Base-by-base conservation (phyloP, 768 basidiomycete genomes). In the Boletales sp. region DNA sequence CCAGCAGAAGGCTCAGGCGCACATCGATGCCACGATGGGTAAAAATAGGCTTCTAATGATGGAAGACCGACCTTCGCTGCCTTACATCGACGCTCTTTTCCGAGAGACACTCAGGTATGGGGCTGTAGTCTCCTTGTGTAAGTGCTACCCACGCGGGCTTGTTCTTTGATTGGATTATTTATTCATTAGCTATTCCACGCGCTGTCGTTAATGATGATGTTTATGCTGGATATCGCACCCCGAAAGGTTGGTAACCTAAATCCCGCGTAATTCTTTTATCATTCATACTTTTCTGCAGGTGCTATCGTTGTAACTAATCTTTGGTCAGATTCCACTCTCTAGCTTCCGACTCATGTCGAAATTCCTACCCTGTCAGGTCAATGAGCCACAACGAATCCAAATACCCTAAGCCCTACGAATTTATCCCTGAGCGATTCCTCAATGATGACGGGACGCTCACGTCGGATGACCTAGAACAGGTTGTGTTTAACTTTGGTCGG, bases 201-300 rank as follows among this genome's bases (percentile, higher is more conserved):
- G 46, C 57, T 18, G 45, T 59, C 8, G 72, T 73, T 1, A 52
- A 71, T 19, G 74, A 77, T 31, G 78, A 78, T 30, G 47, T 69
- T 7, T 78, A 76, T 51, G 63, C 67, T 30, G 72, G 74, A n/a
- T 77, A 75, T 48, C 62, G 72, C 8, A 84, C 84, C 41, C 82
- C 83, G 5, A 72, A 73, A 52, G 60, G 60, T 63, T 19, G 31
- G 43, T 21, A 12, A 7, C 11, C 13, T 30, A 36, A 18, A 36
- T 35, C 30, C 18, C 6, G 14, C 4, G 0, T 12, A 31, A n/a
- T 21, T 19, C 12, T 10, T 14, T 8, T 32, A 2, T 2, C 29
- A 15, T 18, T 51, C 15, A 63, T 19, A 10, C 3, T 8, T n/a
- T 21, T 37, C 21, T 10, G 9, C 41, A 61, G 60, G 60, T 36